These are phyloP conservation scores for Aspergillus niger DNA, from an alignment of 2,329 filamentous ascomycete species.

Conservation along the genomic window DNA sequence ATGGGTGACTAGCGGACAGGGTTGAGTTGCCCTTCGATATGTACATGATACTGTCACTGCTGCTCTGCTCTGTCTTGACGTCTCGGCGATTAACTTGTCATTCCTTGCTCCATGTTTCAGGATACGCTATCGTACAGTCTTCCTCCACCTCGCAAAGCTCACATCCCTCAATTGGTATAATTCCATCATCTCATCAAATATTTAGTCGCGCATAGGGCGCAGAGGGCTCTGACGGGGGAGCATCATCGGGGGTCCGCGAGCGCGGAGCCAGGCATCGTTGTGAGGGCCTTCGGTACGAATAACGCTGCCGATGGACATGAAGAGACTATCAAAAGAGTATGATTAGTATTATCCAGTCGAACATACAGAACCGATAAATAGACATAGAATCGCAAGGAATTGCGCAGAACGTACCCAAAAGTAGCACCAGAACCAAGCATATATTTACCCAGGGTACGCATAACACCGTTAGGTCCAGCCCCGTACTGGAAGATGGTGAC, in stretches of 20 bases:
- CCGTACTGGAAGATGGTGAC: constrained; percentile 96
- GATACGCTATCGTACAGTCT: constrained; percentile 37
- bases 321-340: constrained; percentile 62
- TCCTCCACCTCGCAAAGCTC: constrained; percentile 9
- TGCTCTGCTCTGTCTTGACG: constrained; percentile 3
- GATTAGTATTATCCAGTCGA: background rate
- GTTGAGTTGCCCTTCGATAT: constrained; percentile 13
- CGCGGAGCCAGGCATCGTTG: constrained; percentile 72
- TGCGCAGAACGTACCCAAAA: constrained; percentile 70
- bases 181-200: constrained; percentile 1
- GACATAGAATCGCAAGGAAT: background rate
- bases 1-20: constrained; percentile 13
- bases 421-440: constrained; percentile 95
- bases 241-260: constrained; percentile 74
- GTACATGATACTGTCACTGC: constrained; percentile 20
- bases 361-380: background rate
- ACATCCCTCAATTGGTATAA: background rate
- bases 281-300: constrained; percentile 89
- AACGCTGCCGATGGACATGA: constrained; percentile 98
- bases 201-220: constrained; percentile 36
- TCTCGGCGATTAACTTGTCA: constrained; percentile 7
- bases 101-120: constrained; percentile 9
- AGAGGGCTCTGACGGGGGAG: constrained; percentile 50
- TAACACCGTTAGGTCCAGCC: constrained; percentile 87
- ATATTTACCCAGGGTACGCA: constrained; percentile 92